Evolutionary conservation across 306 rosid genomes (phyloP).

Genomic region (Cicer yamashitae): DNA sequence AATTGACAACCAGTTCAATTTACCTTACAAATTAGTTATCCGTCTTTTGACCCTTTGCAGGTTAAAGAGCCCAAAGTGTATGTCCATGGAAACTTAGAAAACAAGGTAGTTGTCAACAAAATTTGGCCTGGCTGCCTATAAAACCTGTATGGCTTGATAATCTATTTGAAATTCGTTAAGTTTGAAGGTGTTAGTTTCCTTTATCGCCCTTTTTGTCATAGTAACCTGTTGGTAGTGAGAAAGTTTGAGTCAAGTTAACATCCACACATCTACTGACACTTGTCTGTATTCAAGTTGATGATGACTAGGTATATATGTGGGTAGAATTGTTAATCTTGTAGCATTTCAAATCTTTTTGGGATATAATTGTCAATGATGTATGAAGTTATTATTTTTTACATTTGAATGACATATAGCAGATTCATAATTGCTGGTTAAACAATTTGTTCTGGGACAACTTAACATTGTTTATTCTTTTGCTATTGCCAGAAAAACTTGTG

Average conservation of each 20-base stretch:
- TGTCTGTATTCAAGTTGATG: conserved; percentile 14
- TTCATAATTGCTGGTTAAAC: background rate
- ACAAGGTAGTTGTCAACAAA: conserved; percentile 50
- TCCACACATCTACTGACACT: background rate
- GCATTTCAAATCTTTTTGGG: conserved; percentile 3
- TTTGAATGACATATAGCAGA: background rate
- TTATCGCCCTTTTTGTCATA: background rate
- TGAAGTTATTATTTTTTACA: background rate
- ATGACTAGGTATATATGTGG: background rate
- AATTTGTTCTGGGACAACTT: background rate
- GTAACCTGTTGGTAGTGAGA: background rate
- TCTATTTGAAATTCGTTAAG: conserved; percentile 1
- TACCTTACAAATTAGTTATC: conserved; percentile 12
- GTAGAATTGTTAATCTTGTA: background rate
- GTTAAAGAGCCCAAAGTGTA: conserved; percentile 74
- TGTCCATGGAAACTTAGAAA: conserved; percentile 65
- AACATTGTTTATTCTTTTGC: background rate
- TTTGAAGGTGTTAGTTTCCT: conserved; percentile 30
- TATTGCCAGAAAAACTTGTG: background rate
- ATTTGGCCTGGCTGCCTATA: conserved; percentile 76
- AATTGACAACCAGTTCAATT: conserved; percentile 20
- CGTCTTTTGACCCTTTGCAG: conserved; percentile 48
- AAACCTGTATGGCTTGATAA: conserved; percentile 5
- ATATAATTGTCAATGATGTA: background rate
- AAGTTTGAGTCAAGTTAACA: conserved; percentile 8